phyloP scores from a whole-genome alignment of 108 stramenopile species.

The Cafeteria roenbergensis region DNA sequence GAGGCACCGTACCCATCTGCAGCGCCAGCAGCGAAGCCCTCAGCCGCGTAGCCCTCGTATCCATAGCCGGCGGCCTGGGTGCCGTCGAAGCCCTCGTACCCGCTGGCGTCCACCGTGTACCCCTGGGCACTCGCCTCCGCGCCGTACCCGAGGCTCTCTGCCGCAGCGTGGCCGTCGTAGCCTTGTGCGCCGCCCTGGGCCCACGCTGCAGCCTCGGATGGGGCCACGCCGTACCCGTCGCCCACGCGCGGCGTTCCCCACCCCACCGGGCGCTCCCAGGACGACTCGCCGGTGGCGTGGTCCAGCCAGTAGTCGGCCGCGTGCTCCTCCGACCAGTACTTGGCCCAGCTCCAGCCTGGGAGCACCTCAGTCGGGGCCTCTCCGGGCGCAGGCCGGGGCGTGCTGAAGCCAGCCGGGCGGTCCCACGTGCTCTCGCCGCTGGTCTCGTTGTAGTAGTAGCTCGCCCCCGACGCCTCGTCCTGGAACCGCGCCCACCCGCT shows the following conservation, averaged over 20 bases:
- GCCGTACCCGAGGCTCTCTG: no score
- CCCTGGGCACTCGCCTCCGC: no score
- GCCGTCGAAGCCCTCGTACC: no score
- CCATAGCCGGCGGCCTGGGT: no score
- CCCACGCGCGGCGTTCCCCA: background rate
- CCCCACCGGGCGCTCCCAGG: background rate
- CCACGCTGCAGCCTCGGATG: no score
- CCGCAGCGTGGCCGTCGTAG: no score
- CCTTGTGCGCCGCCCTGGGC: no score
- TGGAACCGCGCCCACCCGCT: conserved; percentile 1
- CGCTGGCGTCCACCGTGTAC: no score
- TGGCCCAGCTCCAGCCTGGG: conserved; percentile 1
- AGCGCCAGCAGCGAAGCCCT: no score
- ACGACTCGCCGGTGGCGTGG: background rate
- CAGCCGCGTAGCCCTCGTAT: no score
- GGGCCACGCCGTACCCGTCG: background rate
- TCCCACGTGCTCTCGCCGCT: conserved; percentile 3
- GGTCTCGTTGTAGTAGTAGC: conserved; percentile 12
- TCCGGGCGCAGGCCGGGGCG: background rate
- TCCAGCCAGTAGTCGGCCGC: conserved; percentile 3
- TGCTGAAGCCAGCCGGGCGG: conserved; percentile 9
- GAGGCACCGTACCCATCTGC: no score
- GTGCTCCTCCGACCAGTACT: background rate
- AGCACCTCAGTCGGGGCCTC: background rate
- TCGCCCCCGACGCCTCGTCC: conserved; percentile 8